A percentile compares a stretch with the other conserved stretches of the same genome.
Evolutionary conservation across 129 eudicot genomes (phyloP).

Genomic region (Tanacetum coccineum): DNA sequence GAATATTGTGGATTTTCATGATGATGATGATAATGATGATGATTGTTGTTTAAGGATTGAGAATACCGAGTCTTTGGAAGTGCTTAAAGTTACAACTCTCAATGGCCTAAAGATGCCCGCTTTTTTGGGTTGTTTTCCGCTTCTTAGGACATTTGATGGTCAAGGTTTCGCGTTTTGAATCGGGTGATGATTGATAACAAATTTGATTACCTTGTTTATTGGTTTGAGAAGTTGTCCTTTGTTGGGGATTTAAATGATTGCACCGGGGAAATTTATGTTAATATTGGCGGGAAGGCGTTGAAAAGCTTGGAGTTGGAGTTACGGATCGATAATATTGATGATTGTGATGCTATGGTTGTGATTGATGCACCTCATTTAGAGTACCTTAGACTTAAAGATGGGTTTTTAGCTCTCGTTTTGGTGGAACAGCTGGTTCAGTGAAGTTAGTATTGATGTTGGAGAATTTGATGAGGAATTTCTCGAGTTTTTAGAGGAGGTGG

Average conservation of each 20-base stretch:
- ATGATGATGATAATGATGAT: conserved; percentile 4
- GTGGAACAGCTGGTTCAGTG: conserved; percentile 24
- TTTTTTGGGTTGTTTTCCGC: conserved; percentile 25
- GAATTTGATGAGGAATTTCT: conserved; percentile 32
- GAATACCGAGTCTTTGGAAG: conserved; percentile 17
- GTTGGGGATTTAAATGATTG: conserved; percentile 27
- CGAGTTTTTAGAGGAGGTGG: conserved; percentile 26
- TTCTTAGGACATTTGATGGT: conserved; percentile 18
- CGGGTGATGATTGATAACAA: conserved; percentile 23
- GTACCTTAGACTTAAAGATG: conserved; percentile 30
- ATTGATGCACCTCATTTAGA: conserved; percentile 26
- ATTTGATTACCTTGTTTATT: conserved; percentile 20
- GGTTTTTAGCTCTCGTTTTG: conserved; percentile 20
- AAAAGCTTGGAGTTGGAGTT: conserved; percentile 31
- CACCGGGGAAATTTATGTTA: conserved; percentile 21
- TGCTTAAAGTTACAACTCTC: conserved; percentile 22
- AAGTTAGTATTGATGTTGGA: conserved; percentile 28
- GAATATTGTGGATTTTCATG: not conserved
- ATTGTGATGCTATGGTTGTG: conserved; percentile 33
- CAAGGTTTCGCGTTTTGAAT: conserved; percentile 21
- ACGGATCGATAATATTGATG: conserved; percentile 23
- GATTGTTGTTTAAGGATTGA: conserved; percentile 11
- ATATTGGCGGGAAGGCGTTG: conserved; percentile 16
- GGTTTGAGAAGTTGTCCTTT: conserved; percentile 23
- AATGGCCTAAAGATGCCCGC: conserved; percentile 22